These are phyloP conservation scores for Tothia fuscella DNA, from an alignment of 2,329 filamentous ascomycete species.

Conservation along the genomic window DNA sequence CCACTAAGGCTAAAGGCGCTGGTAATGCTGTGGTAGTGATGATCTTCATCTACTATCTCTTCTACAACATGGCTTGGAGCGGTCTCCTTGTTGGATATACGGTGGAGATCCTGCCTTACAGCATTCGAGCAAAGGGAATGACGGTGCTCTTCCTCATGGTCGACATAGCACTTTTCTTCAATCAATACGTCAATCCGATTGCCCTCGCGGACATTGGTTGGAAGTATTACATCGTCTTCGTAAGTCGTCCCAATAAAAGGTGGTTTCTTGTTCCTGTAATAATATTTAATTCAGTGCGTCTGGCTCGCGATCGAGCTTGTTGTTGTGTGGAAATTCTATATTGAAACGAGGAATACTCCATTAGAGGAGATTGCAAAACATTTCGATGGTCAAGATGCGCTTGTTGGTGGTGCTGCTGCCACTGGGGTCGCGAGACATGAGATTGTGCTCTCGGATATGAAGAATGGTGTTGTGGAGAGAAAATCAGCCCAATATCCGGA, in stretches of 20 bases:
- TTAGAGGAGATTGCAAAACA: conserved; percentile 35
- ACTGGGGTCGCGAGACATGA: conserved; percentile 16
- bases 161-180: conserved; percentile 33
- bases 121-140: conserved; percentile 33
- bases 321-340: conserved; percentile 25
- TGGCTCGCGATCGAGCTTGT: conserved; percentile 23
- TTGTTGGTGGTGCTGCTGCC: conserved; percentile 23
- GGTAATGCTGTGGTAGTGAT: conserved; percentile 22
- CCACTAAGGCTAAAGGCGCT: conserved; percentile 16
- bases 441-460: not conserved
- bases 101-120: conserved; percentile 35
- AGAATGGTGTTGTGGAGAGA: too few relatives aligned
- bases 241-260: too few relatives aligned
- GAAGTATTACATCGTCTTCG: too few relatives aligned
- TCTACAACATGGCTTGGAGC: conserved; percentile 30
- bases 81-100: conserved; percentile 33
- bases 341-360: conserved; percentile 32
- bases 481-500: too few relatives aligned
- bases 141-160: conserved; percentile 34
- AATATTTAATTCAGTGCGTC: conserved; percentile 24
- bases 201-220: conserved; percentile 27
- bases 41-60: conserved; percentile 23
- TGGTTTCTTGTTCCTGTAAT: conserved; percentile 12
- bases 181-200: conserved; percentile 32
- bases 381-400: conserved; percentile 32